Percentiles rank a stretch among this genome's conserved stretches.
Evolutionary conservation across 1,139 yeast genomes (phyloP).

Genomic region (Pichia inconspicua): DNA sequence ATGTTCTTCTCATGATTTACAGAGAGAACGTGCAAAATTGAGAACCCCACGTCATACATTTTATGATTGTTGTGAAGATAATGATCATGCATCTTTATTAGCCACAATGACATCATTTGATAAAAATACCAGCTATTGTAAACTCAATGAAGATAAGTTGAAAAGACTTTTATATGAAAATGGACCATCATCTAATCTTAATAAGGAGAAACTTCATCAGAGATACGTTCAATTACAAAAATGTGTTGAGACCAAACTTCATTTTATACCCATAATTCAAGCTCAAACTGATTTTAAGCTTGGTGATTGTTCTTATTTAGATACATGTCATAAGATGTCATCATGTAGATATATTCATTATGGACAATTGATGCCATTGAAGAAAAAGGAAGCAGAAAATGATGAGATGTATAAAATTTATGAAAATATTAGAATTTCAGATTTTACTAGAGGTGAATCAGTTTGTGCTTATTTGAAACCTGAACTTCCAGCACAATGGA

Average conservation of each 20-base stretch:
- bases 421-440: slow-evolving; percentile 29
- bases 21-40: slow-evolving; percentile 35
- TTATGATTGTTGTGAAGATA: slow-evolving; percentile 44
- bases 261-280: slow-evolving; percentile 51
- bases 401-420: slow-evolving; percentile 21
- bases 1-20: slow-evolving; percentile 32
- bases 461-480: slow-evolving; percentile 16
- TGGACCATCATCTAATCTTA: not conserved
- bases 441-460: slow-evolving; percentile 53
- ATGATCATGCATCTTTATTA: slow-evolving; percentile 35
- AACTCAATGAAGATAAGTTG: slow-evolving; percentile 16
- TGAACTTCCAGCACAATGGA: slow-evolving; percentile 68
- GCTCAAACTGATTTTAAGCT: slow-evolving; percentile 52
- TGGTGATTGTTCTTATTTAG: slow-evolving; percentile 94
- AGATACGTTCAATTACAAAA: slow-evolving; percentile 18
- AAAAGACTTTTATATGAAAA: slow-evolving; percentile 20
- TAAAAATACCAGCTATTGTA: slow-evolving; percentile 26
- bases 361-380: slow-evolving; percentile 48
- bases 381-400: slow-evolving; percentile 14
- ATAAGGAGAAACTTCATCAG: slow-evolving; percentile 1
- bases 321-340: slow-evolving; percentile 83
- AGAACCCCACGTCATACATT: slow-evolving; percentile 38
- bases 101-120: slow-evolving; percentile 28
- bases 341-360: slow-evolving; percentile 81
- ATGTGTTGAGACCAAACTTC: slow-evolving; percentile 47